Evolutionary conservation across 208 protist species (phyloP).

Genomic region (Naegleria lovaniensis): DNA sequence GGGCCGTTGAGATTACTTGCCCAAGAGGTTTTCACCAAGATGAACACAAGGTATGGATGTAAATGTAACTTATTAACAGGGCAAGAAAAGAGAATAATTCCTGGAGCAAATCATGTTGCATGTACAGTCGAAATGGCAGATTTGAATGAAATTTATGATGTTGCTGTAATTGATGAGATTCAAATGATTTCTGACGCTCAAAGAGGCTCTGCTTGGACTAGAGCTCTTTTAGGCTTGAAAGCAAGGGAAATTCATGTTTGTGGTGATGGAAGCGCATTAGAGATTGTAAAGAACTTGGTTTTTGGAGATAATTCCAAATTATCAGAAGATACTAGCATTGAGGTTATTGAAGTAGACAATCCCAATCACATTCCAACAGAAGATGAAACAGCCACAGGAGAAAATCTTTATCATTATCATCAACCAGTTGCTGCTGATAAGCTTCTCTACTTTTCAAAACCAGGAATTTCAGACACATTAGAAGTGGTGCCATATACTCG

Average conservation of each 20-base stretch:
- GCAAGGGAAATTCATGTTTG: constrained; percentile 80
- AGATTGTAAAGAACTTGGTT: constrained; percentile 60
- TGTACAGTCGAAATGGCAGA: constrained; percentile 82
- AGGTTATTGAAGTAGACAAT: constrained; percentile 60
- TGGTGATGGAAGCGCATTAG: constrained; percentile 64
- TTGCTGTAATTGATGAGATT: constrained; percentile 84
- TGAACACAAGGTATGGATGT: constrained; percentile 47
- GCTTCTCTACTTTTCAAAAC: not conserved
- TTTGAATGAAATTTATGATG: constrained; percentile 62
- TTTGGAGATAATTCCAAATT: constrained; percentile 44
- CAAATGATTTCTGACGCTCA: constrained; percentile 81
- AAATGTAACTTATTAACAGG: constrained; percentile 68
- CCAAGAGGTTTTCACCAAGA: constrained; percentile 71
- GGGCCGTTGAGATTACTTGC: constrained; percentile 86
- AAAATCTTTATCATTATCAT: constrained; percentile 2
- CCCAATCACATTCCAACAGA: constrained; percentile 22
- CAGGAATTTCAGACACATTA: not conserved
- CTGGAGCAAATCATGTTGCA: constrained; percentile 64
- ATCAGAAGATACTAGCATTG: constrained; percentile 54
- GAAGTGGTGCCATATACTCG: not conserved
- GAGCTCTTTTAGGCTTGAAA: constrained; percentile 75
- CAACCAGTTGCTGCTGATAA: not conserved
- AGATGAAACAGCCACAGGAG: not conserved
- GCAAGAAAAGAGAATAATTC: constrained; percentile 67
- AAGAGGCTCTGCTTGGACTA: constrained; percentile 87